A percentile compares a stretch with the other conserved stretches of the same genome.
Conservation (phyloP, 495 filamentous ascomycete genomes). For the Lasiosphaeria ovina region DNA sequence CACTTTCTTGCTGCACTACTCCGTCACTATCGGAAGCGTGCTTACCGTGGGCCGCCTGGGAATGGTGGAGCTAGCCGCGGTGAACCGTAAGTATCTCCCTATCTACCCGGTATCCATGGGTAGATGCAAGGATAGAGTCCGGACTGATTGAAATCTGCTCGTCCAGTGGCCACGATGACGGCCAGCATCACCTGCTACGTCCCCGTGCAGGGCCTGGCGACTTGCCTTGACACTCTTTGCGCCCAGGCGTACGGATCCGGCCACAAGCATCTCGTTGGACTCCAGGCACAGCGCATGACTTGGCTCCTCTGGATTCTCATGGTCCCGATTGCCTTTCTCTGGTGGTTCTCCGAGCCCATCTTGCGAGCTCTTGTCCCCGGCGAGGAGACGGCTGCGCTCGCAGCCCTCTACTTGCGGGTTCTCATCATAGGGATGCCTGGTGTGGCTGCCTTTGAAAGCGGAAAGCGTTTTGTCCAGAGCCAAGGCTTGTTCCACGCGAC, state of each 20-base stretch:
- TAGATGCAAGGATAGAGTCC: neutral
- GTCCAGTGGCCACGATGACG: conserved; percentile 63
- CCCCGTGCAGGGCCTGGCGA: conserved; percentile 67
- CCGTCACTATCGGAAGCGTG: conserved; percentile 64
- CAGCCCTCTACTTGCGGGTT: conserved; percentile 65
- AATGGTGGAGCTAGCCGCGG: conserved; percentile 60
- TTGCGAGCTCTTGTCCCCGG: conserved; percentile 59
- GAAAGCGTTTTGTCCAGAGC: conserved; percentile 73
- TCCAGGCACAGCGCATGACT: conserved; percentile 71
- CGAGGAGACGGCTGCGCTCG: conserved; percentile 58
- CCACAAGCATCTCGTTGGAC: conserved; percentile 63
- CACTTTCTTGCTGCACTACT: conserved; percentile 71
- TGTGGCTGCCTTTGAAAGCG: conserved; percentile 65
- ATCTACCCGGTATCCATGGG: neutral
- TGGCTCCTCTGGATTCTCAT: conserved; percentile 62
- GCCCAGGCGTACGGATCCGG: conserved; percentile 73
- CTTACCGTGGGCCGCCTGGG: conserved; percentile 66
- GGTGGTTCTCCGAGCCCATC: conserved; percentile 57
- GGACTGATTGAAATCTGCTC: conserved; percentile 7
- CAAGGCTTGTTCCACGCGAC: conserved; percentile 69
- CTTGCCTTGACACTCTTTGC: conserved; percentile 69
- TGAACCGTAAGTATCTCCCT: conserved; percentile 43
- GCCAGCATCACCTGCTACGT: conserved; percentile 72
- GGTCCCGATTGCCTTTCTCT: conserved; percentile 61
- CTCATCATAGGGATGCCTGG: conserved; percentile 64